Conservation (phyloP, 2,329 filamentous ascomycete species). For the Venturia effusa region DNA sequence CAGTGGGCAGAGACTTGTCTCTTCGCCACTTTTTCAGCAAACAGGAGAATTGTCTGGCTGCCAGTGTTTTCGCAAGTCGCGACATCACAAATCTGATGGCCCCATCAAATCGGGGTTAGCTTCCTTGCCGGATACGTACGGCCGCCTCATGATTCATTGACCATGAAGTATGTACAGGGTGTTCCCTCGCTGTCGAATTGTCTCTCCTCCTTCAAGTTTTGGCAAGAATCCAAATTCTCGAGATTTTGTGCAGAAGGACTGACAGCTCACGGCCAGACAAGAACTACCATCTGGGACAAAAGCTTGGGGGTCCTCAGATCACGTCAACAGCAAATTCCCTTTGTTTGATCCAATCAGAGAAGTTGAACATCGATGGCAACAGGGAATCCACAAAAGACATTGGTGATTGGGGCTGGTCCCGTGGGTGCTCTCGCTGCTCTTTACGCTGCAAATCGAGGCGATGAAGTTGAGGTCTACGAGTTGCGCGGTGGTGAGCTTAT, state of each 20-base stretch:
- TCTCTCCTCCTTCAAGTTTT: not conserved
- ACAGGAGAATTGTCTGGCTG: not conserved
- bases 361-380: not conserved
- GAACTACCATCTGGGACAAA: not conserved
- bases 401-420: conserved; percentile 85
- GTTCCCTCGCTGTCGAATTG: not conserved
- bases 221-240: not conserved
- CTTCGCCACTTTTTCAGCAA: not conserved
- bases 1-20: not conserved
- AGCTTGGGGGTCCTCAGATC: not conserved
- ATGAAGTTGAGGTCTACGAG: conserved; percentile 91
- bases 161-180: not conserved
- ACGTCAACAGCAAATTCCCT: not conserved
- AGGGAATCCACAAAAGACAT: conserved; percentile 47
- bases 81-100: not conserved
- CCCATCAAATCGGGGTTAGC: not conserved
- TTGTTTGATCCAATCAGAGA: not conserved
- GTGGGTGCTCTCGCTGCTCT: conserved; percentile 86
- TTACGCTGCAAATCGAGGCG: conserved; percentile 80
- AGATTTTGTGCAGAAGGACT: not conserved
- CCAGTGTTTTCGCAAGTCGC: not conserved
- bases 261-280: not conserved
- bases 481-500: conserved; percentile 62
- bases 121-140: not conserved
- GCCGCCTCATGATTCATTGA: conserved; percentile 1